These are phyloP conservation scores for Prunus fruticosa DNA, from an alignment of 306 rosid species.

Conservation along the genomic window DNA sequence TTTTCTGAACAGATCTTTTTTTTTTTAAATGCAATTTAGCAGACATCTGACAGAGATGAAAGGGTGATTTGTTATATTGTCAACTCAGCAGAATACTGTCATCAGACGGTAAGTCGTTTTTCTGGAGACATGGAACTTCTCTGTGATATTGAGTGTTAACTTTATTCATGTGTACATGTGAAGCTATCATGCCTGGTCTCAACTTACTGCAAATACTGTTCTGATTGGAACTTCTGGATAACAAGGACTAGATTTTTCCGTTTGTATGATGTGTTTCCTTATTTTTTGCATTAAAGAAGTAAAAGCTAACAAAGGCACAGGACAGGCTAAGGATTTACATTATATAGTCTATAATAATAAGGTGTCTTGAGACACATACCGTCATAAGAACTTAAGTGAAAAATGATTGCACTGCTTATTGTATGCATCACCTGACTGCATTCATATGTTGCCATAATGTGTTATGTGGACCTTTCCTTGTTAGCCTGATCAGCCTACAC, in stretches of 20 bases:
- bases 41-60: constrained; percentile 99
- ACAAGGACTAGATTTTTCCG: background rate
- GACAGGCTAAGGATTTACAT: background rate
- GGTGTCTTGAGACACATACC: background rate
- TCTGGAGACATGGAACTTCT: constrained; percentile 10
- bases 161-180: background rate
- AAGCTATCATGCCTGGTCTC: background rate
- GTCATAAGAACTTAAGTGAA: background rate
- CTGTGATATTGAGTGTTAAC: background rate
- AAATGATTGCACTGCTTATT: background rate
- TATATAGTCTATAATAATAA: background rate
- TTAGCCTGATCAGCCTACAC: background rate
- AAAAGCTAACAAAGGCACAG: background rate
- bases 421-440: background rate
- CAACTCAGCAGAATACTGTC: constrained; percentile 97
- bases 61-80: constrained; percentile 94
- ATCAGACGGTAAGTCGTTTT: constrained; percentile 70
- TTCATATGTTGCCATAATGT: background rate
- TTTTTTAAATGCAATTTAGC: constrained; percentile 26
- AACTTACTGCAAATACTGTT: background rate
- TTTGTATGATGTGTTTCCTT: background rate
- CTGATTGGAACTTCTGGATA: background rate
- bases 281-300: background rate
- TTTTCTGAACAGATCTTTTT: constrained; percentile 17
- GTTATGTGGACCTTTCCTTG: background rate